Base-by-base conservation (phyloP, 2,329 filamentous ascomycete species). In the Curvularia sp. region DNA sequence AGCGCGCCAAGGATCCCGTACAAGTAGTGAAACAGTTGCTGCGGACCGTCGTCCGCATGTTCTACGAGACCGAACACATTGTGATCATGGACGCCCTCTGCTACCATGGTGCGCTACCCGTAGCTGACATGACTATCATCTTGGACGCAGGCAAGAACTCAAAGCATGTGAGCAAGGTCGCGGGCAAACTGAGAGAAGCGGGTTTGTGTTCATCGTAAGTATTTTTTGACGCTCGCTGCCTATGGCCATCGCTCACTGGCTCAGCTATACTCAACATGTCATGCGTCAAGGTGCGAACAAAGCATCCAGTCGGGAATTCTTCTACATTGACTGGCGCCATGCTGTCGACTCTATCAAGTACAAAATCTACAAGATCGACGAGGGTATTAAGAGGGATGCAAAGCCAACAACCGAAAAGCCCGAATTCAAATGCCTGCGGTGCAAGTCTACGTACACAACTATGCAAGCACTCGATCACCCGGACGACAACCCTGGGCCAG, bases 261-360 rank as follows among this genome's bases (percentile, higher is more conserved):
- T 22, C 58, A 91, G 85, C 70, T 88, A 89, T 75, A 88, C 88
- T 31, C 88, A 92, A 60, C 86, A 88, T 49, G 93, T 97, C 75
- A 81, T 90, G 55, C 88, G 89, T 65, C 90, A 93, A 72, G 92
- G 91, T 51, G 91, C 93, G 59, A 89, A 90, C 57, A 89, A 93
- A 52, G 90, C 92, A 5, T 89, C 90, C 66, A 93, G 90, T 74
- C 87, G 92, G 70, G 96, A 94, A 62, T 99, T 97, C 84, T 99
- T 96, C 81, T 99, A 92, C 79, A 94, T 99, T 75, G 93, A 97
- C 75, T 96, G 96, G 72, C 92, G 95, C 59, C 90, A 92, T 57
- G 92, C 94, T 35, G 92, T 99, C 72, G 95, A 99, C 79, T 92
- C 92, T 49, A 96, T 97, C 79, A 99, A 99, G 78, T 99, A 91